phyloP scores from a whole-genome alignment of 306 rosid genomes.

The Nissolia schottii region DNA sequence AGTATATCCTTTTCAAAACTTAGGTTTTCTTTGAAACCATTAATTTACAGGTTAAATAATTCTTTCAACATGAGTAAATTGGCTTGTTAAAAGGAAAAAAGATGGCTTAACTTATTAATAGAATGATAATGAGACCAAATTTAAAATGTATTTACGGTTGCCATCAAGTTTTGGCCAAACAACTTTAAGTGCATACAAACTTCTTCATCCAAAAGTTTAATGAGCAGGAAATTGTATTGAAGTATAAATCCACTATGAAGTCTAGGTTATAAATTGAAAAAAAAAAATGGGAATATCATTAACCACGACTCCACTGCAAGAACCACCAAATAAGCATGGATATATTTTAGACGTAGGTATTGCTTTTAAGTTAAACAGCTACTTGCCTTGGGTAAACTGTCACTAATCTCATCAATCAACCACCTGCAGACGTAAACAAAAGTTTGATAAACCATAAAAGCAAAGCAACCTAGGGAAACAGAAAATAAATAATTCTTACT shows the following conservation, averaged over 20 bases:
- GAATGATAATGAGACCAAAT: not conserved
- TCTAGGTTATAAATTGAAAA: not conserved
- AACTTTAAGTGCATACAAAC: slow-evolving; percentile 5
- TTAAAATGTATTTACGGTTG: slow-evolving; percentile 5
- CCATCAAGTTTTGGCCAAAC: not conserved
- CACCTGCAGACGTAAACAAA: slow-evolving; percentile 55
- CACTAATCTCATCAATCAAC: slow-evolving; percentile 86
- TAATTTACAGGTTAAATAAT: not conserved
- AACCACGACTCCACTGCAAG: not conserved
- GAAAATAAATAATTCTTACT: not conserved
- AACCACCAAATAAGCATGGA: not conserved
- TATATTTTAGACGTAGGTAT: slow-evolving; percentile 16
- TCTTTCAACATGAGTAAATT: not conserved
- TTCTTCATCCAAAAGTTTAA: slow-evolving; percentile 12
- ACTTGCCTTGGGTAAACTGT: slow-evolving; percentile 86
- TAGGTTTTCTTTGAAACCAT: not conserved
- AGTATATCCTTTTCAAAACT: not conserved
- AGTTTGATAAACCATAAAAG: slow-evolving; percentile 12
- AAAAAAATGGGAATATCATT: not conserved
- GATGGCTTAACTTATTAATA: not conserved
- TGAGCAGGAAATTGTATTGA: not conserved
- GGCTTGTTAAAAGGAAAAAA: not conserved
- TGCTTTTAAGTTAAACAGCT: slow-evolving; percentile 25
- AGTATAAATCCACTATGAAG: not conserved
- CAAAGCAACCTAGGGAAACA: slow-evolving; percentile 1